These are phyloP conservation scores for Ceratocystis destructans DNA, from an alignment of 2,329 filamentous ascomycete species.

Conservation along the genomic window DNA sequence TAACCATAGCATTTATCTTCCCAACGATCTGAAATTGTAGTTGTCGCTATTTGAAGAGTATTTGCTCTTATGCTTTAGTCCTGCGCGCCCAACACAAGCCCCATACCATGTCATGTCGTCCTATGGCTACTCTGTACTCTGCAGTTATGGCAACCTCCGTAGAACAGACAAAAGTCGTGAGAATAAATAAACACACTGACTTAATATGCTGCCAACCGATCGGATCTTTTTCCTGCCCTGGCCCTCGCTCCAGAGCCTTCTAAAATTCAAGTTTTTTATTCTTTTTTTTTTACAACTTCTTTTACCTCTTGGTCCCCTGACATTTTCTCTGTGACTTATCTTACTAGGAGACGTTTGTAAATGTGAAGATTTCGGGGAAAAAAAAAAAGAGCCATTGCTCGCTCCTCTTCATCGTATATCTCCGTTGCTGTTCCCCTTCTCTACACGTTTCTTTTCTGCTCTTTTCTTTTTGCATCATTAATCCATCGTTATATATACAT, in stretches of 20 bases:
- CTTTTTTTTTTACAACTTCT: neutral
- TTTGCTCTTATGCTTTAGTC: no score
- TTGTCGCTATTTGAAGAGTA: no score
- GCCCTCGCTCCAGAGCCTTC: neutral
- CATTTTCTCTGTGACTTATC: neutral
- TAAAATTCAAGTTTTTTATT: neutral
- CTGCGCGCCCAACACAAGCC: no score
- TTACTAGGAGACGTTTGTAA: neutral
- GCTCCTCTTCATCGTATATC: neutral
- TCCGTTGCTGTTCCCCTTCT: neutral
- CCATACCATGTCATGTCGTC: no score
- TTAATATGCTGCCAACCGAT: neutral
- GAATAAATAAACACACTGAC: slow-evolving; percentile 1
- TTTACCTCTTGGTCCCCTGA: slow-evolving; percentile 5
- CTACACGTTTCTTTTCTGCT: neutral
- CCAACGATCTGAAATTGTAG: neutral
- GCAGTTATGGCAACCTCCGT: neutral
- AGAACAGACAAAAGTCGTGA: neutral
- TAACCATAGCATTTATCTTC: neutral
- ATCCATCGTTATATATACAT: neutral
- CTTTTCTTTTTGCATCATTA: neutral
- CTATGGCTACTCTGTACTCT: no score
- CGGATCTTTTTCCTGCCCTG: slow-evolving; percentile 13
- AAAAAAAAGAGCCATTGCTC: neutral
- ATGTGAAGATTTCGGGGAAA: neutral